A percentile compares a stretch with the other conserved stretches of the same genome.
These are phyloP conservation scores for Waitea zeae DNA, from an alignment of 1,284 basidiomycete species.

Conservation along the genomic window DNA sequence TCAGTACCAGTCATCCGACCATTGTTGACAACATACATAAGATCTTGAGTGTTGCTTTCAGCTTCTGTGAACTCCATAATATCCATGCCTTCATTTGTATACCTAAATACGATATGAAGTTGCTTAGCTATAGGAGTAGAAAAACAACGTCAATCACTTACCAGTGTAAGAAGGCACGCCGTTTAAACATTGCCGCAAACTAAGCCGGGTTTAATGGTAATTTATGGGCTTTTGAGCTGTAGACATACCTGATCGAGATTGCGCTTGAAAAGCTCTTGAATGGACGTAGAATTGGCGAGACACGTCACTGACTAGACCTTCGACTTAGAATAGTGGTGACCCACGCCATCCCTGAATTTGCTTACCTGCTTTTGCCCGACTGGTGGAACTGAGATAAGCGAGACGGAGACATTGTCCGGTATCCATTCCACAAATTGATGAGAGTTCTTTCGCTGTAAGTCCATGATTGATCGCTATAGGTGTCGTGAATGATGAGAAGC, in stretches of 20 bases:
- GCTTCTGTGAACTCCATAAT: conserved; percentile 87
- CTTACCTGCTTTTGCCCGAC: conserved; percentile 56
- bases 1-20: not conserved
- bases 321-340: not conserved
- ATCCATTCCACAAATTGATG: conserved; percentile 75
- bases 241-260: conserved; percentile 40
- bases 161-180: conserved; percentile 81
- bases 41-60: conserved; percentile 67
- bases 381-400: conserved; percentile 71
- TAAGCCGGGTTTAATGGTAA: conserved; percentile 15
- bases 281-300: conserved; percentile 73
- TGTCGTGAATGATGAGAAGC: conserved; percentile 4
- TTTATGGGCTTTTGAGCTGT: conserved; percentile 2
- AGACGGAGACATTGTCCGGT: conserved; percentile 69
- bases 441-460: conserved; percentile 58
- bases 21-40: conserved; percentile 38
- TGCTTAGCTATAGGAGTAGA: too few species aligned
- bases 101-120: too few species aligned
- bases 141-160: too few species aligned
- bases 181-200: conserved; percentile 72
- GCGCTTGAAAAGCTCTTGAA: conserved; percentile 84
- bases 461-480: conserved; percentile 23
- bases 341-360: conserved; percentile 2
- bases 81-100: conserved; percentile 85
- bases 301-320: conserved; percentile 52